Base-by-base conservation (phyloP, 2,329 filamentous ascomycete species). In the Pseudogymnoascus sp. region DNA sequence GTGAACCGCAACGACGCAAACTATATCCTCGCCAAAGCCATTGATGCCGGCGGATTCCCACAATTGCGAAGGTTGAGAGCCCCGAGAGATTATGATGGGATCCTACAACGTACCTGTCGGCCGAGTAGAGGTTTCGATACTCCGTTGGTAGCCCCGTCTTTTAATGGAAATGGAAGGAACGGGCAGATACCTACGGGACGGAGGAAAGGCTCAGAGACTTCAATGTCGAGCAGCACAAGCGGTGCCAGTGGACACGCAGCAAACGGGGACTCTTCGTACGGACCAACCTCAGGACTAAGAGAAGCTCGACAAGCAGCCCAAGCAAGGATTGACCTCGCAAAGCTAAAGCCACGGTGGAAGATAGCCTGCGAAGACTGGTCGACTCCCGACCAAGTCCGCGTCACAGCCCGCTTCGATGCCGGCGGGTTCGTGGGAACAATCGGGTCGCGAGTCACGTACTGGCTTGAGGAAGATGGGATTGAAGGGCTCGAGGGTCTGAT, bases 31-130 rank as follows among this genome's bases (percentile, higher is more conserved):
- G 84, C 87, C 1, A 78, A 79, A 64, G 85, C 84, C 69, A 89
- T 92, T 66, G 74, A 74, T 4, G 79, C 81, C 1, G 76, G 77
- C 4, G 84, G 84, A 0, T 90, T 92, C 69, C 89, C 89, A 0
- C 72, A 75, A 0, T 78, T 92, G 8, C 77, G 76, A 8, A 76
- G 71, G 1, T 75, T 92, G 16, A 83, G 89, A 62, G 79, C 84
- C 0, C 89, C 88, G 1, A 84, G 84, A 63, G 89, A 92, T 67
- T 82, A 87, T 1, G 82, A 89, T 4, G 89, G 88, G 25, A 68
- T 83, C 6, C 84, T 92, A 66, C 89, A 92, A 74, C 75, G 78
- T 1, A 79, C 91, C 1, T 92, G 89, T 73, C 81, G 80, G 47
- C 71, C 71, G 23, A 64, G 64, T 16, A 63, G 66, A n/a, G 64